Conservation (phyloP, 805 yeast species). For the Metschnikowia cubensis region DNA sequence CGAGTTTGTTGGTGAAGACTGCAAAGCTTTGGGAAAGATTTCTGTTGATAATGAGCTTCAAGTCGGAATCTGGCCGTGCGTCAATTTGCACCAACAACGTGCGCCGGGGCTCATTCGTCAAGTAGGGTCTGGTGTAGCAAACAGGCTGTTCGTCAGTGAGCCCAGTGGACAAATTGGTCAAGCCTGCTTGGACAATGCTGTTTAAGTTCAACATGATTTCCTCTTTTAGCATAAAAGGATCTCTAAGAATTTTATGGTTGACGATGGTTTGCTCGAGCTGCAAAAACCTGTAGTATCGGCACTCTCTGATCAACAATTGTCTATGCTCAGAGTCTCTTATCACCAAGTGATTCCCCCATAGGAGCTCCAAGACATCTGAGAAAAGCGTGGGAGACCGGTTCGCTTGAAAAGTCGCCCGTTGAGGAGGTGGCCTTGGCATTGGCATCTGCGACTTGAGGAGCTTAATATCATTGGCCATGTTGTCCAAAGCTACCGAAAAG, state of each 20-base stretch:
- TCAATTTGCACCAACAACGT: constrained; percentile 31
- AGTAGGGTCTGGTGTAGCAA: constrained; percentile 32
- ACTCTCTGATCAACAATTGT: constrained; percentile 56
- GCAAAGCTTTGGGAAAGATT: constrained; percentile 22
- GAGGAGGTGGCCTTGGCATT: constrained; percentile 75
- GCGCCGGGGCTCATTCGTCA: constrained; percentile 30
- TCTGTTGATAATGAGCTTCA: constrained; percentile 32
- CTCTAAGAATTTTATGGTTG: constrained; percentile 45
- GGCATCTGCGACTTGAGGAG: constrained; percentile 35
- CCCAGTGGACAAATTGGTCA: constrained; percentile 20
- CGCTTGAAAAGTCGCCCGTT: constrained; percentile 51
- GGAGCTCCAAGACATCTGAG: constrained; percentile 48
- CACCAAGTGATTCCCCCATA: constrained; percentile 51
- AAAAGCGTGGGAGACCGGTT: constrained; percentile 54
- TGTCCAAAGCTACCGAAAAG: constrained; percentile 59
- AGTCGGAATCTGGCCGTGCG: constrained; percentile 23
- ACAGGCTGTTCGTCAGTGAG: constrained; percentile 21
- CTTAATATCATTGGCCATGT: constrained; percentile 47
- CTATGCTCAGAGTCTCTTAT: constrained; percentile 55
- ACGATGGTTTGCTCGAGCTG: constrained; percentile 70
- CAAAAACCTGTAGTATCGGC: constrained; percentile 70
- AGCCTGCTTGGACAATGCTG: constrained; percentile 43
- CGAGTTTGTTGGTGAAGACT: constrained; percentile 24
- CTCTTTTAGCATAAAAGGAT: constrained; percentile 48
- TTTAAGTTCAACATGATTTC: constrained; percentile 54